Evolutionary conservation across 2,329 filamentous ascomycete genomes (phyloP).

Genomic region (Aspergillus udagawae): DNA sequence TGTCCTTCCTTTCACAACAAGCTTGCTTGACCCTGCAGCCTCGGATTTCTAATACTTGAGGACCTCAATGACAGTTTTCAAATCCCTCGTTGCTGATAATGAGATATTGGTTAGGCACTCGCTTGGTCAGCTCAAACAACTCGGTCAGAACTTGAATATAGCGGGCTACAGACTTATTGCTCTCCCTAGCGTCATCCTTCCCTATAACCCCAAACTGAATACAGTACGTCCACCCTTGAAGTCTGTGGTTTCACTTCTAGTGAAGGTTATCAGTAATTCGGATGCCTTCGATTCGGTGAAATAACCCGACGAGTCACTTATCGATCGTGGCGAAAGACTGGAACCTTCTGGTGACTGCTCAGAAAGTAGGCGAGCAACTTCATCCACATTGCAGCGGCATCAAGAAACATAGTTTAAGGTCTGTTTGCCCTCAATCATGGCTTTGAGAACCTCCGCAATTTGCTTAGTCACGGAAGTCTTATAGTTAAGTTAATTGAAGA

Average conservation of each 20-base stretch:
- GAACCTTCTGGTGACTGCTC: neutral
- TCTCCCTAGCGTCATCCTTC: neutral
- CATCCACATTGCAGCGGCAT: neutral
- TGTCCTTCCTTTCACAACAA: conserved; percentile 1
- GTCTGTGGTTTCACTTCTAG: neutral
- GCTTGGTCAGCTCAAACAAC: neutral
- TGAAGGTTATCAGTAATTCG: neutral
- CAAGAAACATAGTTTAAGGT: neutral
- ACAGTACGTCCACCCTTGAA: neutral
- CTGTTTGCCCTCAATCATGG: neutral
- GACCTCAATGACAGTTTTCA: neutral
- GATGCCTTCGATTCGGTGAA: neutral
- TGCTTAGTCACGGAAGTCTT: neutral
- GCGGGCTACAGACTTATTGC: neutral
- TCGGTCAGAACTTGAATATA: neutral
- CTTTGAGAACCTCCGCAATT: neutral
- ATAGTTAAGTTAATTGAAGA: neutral
- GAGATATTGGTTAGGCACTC: neutral
- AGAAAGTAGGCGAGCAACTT: neutral
- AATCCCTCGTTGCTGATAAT: neutral
- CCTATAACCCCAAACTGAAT: neutral
- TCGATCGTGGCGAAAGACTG: neutral
- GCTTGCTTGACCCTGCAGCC: neutral
- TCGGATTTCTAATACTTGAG: neutral
- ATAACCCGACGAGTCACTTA: neutral